phyloP scores from a whole-genome alignment of 768 basidiomycete species.

The Chalciporus chontae region DNA sequence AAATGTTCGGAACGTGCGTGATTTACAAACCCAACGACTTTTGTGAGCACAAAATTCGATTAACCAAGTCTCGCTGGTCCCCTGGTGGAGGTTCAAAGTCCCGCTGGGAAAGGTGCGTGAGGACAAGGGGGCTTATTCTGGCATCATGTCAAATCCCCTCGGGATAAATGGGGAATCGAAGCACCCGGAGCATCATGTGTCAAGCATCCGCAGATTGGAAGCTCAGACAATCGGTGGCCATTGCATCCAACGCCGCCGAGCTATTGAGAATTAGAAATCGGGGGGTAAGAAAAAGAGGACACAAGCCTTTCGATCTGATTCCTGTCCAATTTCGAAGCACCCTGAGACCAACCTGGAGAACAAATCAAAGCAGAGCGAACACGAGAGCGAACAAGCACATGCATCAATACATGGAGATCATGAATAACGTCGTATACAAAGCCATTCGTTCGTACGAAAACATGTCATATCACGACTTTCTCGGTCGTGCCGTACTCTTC shows the following conservation, averaged over 20 bases:
- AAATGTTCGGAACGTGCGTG: neutral
- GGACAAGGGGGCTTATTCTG: neutral
- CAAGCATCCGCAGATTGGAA: too few species aligned
- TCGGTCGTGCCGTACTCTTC: conserved; percentile 21
- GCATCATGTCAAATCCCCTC: neutral
- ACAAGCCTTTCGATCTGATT: neutral
- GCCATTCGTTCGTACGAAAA: neutral
- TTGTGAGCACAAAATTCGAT: too few species aligned
- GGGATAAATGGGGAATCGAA: too few species aligned
- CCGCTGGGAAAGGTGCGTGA: neutral
- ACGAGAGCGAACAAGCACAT: conserved; percentile 10
- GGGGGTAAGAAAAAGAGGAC: neutral
- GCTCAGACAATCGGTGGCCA: neutral
- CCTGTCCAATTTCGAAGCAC: neutral
- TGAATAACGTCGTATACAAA: conserved; percentile 8
- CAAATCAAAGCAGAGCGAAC: conserved; percentile 9
- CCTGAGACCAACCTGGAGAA: neutral
- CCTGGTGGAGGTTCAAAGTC: neutral
- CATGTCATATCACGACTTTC: conserved; percentile 21
- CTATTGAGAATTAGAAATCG: neutral
- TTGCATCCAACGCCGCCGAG: neutral
- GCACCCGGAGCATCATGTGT: too few species aligned
- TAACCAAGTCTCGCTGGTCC: neutral
- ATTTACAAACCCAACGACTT: too few species aligned
- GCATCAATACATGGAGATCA: conserved; percentile 15